Evolutionary conservation across 768 basidiomycete genomes (phyloP).

Genomic region (Mrakia hoshinonis): DNA sequence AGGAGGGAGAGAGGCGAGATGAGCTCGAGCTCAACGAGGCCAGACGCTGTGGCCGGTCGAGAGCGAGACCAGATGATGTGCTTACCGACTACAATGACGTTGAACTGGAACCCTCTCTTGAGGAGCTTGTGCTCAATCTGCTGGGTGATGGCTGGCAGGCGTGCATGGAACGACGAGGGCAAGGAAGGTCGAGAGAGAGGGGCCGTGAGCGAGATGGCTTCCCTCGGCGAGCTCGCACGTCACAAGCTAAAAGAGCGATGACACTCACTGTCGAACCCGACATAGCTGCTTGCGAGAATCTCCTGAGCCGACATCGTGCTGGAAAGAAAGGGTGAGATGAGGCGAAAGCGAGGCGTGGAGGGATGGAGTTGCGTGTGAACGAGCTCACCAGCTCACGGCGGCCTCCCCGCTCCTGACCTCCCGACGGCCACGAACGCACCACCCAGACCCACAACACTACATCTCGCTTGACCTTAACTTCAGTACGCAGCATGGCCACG

Average conservation of each 20-base stretch:
- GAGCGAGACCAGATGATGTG: too few relatives aligned
- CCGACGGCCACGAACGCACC: too few relatives aligned
- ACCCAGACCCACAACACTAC: too few relatives aligned
- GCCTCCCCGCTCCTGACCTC: too few relatives aligned
- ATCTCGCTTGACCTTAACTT: too few relatives aligned
- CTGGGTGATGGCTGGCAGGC: constrained; percentile 59
- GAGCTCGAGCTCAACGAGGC: too few relatives aligned
- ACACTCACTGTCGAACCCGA: constrained; percentile 75
- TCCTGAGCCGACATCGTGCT: constrained; percentile 45
- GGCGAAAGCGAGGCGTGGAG: not conserved
- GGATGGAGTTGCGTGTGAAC: not conserved
- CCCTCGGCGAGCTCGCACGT: not conserved
- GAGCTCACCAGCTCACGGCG: too few relatives aligned
- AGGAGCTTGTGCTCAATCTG: constrained; percentile 99
- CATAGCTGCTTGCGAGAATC: constrained; percentile 84
- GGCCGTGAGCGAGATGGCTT: constrained; percentile 4
- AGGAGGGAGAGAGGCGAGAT: constrained; percentile 2
- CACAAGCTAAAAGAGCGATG: not conserved
- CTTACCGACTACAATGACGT: constrained; percentile 88
- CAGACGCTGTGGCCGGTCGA: too few relatives aligned
- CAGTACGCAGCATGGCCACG: too few relatives aligned
- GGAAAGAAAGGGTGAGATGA: not conserved
- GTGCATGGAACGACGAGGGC: not conserved
- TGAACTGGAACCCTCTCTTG: constrained; percentile 99
- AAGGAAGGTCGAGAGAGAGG: not conserved